Evolutionary conservation across 73 alveolate species (phyloP).

Genomic region (Tetrahymena malaccensis): DNA sequence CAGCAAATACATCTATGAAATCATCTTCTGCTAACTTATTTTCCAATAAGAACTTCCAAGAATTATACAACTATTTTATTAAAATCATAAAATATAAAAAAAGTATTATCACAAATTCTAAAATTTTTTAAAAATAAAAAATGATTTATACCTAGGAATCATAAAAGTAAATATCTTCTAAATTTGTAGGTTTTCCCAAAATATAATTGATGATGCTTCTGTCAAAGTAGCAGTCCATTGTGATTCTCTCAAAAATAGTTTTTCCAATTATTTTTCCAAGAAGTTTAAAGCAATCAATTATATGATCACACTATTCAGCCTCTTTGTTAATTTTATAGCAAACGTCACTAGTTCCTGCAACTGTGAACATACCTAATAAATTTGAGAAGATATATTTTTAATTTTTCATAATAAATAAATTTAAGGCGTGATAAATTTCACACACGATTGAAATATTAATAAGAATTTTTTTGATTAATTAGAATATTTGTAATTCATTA

Average conservation of each 20-base stretch:
- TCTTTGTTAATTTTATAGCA: slow-evolving; percentile 24
- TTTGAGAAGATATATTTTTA: neutral
- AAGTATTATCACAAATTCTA: neutral
- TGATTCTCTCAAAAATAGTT: slow-evolving; percentile 73
- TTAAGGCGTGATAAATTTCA: neutral
- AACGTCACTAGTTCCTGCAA: slow-evolving; percentile 20
- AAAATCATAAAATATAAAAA: neutral
- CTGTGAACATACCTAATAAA: slow-evolving; percentile 22
- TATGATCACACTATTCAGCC: slow-evolving; percentile 29
- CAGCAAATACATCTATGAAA: slow-evolving; percentile 17
- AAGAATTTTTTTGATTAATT: no score
- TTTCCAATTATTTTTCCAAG: slow-evolving; percentile 73
- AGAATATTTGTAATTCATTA: no score
- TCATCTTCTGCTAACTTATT: slow-evolving; percentile 1
- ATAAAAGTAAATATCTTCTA: slow-evolving; percentile 30
- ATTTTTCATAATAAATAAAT: neutral
- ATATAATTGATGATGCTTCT: slow-evolving; percentile 45
- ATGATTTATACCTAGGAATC: slow-evolving; percentile 19
- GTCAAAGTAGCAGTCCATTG: slow-evolving; percentile 47
- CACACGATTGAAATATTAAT: no score
- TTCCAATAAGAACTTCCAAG: slow-evolving; percentile 27
- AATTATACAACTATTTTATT: slow-evolving; percentile 9
- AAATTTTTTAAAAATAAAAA: neutral
- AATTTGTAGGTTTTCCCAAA: slow-evolving; percentile 1
- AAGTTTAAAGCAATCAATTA: slow-evolving; percentile 42